Evolutionary conservation across 1,284 basidiomycete species (phyloP).

Genomic region (Fistulina hepatica): DNA sequence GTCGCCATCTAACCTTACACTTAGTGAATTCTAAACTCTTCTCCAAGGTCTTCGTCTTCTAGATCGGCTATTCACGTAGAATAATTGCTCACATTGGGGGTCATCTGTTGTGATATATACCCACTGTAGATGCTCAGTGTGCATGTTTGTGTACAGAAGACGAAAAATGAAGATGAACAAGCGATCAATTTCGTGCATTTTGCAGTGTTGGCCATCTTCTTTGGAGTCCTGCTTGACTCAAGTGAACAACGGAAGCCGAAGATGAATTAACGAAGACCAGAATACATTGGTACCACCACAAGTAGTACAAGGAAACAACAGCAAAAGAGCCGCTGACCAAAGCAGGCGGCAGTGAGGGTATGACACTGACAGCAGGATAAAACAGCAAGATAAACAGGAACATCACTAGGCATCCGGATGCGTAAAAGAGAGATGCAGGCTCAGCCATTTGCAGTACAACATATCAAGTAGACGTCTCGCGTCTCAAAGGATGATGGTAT

Average conservation of each 20-base stretch:
- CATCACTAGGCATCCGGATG: too few species aligned
- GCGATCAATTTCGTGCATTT: constrained; percentile 81
- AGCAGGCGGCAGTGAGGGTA: constrained; percentile 37
- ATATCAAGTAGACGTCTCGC: too few species aligned
- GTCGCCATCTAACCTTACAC: constrained; percentile 9
- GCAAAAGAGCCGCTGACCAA: constrained; percentile 77
- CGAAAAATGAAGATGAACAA: constrained; percentile 94
- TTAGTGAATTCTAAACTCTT: constrained; percentile 4
- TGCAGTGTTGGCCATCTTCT: constrained; percentile 89
- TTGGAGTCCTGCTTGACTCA: too few species aligned
- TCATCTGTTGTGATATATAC: background rate
- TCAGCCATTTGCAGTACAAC: too few species aligned
- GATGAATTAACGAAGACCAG: constrained; percentile 97
- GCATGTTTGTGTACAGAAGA: constrained; percentile 66
- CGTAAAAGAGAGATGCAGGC: too few species aligned
- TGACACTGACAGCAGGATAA: background rate
- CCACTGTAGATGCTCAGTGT: constrained; percentile 5
- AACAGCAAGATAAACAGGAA: background rate
- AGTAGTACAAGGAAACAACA: constrained; percentile 68
- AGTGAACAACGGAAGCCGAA: too few species aligned
- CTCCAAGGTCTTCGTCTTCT: background rate
- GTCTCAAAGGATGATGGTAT: too few species aligned
- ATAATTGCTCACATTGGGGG: constrained; percentile 11
- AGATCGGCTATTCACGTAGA: background rate
- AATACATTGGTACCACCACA: constrained; percentile 81